Evolutionary conservation across 2,329 filamentous ascomycete species (phyloP).

Genomic region (Fusarium verticillioides): DNA sequence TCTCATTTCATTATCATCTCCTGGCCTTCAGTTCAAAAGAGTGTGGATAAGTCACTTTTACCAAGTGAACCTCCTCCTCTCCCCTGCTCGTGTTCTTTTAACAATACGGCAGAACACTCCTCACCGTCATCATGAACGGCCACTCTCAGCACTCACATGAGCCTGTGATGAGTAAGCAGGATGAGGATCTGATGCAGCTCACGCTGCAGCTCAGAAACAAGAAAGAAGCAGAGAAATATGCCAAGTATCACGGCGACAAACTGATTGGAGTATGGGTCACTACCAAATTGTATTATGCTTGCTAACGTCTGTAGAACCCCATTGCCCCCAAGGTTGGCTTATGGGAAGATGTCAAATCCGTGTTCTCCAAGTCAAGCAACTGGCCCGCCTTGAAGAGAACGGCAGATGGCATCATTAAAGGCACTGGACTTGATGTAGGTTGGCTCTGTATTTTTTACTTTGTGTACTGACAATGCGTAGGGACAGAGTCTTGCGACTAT

Average conservation of each 20-base stretch:
- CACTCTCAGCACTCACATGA: not conserved
- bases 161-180: not conserved
- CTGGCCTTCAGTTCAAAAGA: not conserved
- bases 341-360: not conserved
- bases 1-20: not conserved
- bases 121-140: not conserved
- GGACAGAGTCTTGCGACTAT: not conserved
- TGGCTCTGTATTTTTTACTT: accelerated
- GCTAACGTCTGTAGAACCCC: not conserved
- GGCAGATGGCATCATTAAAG: not conserved
- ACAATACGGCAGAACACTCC: not conserved
- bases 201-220: conserved; percentile 11
- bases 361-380: not conserved
- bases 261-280: conserved; percentile 8
- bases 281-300: not conserved
- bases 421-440: not conserved
- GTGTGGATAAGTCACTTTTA: not conserved
- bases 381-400: not conserved
- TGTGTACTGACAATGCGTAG: not conserved
- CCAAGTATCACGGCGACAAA: conserved; percentile 17
- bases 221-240: not conserved
- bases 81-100: not conserved
- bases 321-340: not conserved
- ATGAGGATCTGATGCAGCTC: conserved; percentile 11
- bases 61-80: no score